A percentile compares a stretch with the other conserved stretches of the same genome.
These are phyloP conservation scores for Solanum piurae DNA, from an alignment of 257 asterid genomes.

Conservation along the genomic window DNA sequence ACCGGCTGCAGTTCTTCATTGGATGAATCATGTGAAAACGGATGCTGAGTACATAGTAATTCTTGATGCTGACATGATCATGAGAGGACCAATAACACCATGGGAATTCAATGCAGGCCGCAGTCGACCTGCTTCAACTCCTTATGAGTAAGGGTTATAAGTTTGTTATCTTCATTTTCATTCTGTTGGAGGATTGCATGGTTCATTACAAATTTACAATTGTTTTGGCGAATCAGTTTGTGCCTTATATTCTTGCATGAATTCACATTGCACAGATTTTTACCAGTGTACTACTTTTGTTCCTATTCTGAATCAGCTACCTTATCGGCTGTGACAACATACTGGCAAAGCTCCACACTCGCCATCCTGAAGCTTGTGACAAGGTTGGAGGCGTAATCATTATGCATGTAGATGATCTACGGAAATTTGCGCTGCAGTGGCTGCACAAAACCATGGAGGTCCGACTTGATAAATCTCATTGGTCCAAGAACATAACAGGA, in stretches of 20 bases:
- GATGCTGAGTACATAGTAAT: conserved; percentile 89
- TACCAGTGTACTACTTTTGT: background rate
- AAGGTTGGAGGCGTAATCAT: conserved; percentile 97
- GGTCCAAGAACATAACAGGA: conserved; percentile 81
- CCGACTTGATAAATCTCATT: conserved; percentile 76
- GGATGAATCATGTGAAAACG: conserved; percentile 86
- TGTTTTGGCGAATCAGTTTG: background rate
- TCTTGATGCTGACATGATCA: conserved; percentile 89
- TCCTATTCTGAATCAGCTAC: conserved; percentile 35
- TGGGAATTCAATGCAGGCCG: conserved; percentile 90
- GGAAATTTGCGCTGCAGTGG: conserved; percentile 75
- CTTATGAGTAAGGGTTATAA: conserved; percentile 59
- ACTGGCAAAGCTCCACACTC: conserved; percentile 84
- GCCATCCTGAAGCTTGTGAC: conserved; percentile 75
- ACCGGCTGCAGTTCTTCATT: conserved; percentile 94
- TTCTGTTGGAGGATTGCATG: background rate
- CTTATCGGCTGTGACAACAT: conserved; percentile 93
- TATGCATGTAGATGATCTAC: conserved; percentile 73
- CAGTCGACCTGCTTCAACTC: conserved; percentile 85
- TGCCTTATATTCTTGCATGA: background rate
- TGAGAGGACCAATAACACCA: conserved; percentile 91
- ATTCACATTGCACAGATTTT: background rate
- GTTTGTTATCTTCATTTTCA: background rate
- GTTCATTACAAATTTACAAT: background rate
- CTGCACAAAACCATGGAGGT: conserved; percentile 96